Conservation (phyloP, 805 yeast genomes). For the Saccharomycopsis amapae region DNA sequence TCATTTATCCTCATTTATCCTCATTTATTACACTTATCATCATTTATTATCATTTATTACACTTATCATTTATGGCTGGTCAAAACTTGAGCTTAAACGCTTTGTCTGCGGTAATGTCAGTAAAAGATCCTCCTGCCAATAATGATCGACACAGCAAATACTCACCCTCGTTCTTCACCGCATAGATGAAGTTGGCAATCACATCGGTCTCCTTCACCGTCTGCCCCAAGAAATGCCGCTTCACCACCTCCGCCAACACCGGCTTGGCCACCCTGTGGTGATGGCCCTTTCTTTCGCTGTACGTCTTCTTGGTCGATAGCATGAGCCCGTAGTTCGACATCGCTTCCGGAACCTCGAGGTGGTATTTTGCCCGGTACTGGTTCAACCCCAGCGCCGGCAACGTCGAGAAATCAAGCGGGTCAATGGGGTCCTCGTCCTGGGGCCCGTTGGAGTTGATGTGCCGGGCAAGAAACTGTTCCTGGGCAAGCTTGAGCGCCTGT, state of each 20-base stretch:
- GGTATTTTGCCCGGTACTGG: constrained; percentile 57
- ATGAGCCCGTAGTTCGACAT: constrained; percentile 63
- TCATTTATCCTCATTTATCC: not conserved
- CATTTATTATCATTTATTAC: not conserved
- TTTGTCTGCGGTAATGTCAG: constrained; percentile 8
- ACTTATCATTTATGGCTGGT: not conserved
- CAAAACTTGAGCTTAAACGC: constrained; percentile 15
- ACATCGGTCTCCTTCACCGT: constrained; percentile 76
- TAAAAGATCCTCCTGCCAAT: not conserved
- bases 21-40: not conserved
- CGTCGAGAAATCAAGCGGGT: constrained; percentile 63
- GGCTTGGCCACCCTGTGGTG: constrained; percentile 44
- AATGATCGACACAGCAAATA: not conserved
- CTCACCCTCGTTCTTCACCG: constrained; percentile 63
- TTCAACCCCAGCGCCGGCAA: constrained; percentile 60
- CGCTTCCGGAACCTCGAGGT: constrained; percentile 50
- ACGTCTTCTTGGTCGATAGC: constrained; percentile 60
- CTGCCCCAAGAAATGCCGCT: constrained; percentile 56
- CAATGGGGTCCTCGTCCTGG: constrained; percentile 39
- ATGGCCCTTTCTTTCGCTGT: constrained; percentile 22
- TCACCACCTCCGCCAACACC: constrained; percentile 53
- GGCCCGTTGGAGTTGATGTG: constrained; percentile 75
- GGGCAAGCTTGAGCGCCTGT: constrained; percentile 54
- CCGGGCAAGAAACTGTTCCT: constrained; percentile 57
- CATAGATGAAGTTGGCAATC: constrained; percentile 81